A percentile compares a stretch with the other conserved stretches of the same genome.
Conservation (phyloP, 2,329 filamentous ascomycete genomes). For the Colletotrichum noveboracense region DNA sequence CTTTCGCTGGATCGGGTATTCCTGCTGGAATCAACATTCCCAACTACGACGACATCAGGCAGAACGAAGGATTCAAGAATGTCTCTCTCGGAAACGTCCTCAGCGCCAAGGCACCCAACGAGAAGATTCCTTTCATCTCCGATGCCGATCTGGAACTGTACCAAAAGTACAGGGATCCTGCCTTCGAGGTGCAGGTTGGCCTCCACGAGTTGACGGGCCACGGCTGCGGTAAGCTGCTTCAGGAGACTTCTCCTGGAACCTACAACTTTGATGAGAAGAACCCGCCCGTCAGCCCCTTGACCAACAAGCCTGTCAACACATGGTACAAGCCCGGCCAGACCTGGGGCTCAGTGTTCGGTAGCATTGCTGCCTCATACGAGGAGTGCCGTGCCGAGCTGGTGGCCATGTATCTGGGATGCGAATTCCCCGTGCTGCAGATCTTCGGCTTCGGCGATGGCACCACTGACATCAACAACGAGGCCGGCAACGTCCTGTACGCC, state of each 20-base stretch:
- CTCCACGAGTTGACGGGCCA: slow-evolving; percentile 88
- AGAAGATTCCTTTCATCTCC: slow-evolving; percentile 89
- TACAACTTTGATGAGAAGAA: slow-evolving; percentile 90
- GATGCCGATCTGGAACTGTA: slow-evolving; percentile 79
- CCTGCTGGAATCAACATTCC: slow-evolving; percentile 73
- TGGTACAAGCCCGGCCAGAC: slow-evolving; percentile 97
- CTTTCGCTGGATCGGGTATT: slow-evolving; percentile 72
- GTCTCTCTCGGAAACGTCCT: slow-evolving; percentile 93
- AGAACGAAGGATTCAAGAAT: slow-evolving; percentile 89
- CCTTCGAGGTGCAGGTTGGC: slow-evolving; percentile 95
- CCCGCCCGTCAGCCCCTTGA: slow-evolving; percentile 82
- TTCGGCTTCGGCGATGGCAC: slow-evolving; percentile 88
- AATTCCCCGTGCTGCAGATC: slow-evolving; percentile 86
- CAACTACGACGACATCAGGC: slow-evolving; percentile 79
- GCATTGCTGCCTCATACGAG: slow-evolving; percentile 87
- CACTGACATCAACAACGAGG: slow-evolving; percentile 73
- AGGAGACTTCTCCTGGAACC: slow-evolving; percentile 80
- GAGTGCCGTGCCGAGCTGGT: slow-evolving; percentile 95
- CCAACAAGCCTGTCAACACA: slow-evolving; percentile 75
- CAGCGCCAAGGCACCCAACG: slow-evolving; percentile 87
- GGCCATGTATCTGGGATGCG: slow-evolving; percentile 84
- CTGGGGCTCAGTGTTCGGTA: slow-evolving; percentile 91
- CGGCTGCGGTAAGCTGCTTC: slow-evolving; percentile 90
- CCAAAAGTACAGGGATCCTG: slow-evolving; percentile 80
- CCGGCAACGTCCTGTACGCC: slow-evolving; percentile 86